These are phyloP conservation scores for Boletus rubescentipes DNA, from an alignment of 768 basidiomycete species.

Conservation along the genomic window DNA sequence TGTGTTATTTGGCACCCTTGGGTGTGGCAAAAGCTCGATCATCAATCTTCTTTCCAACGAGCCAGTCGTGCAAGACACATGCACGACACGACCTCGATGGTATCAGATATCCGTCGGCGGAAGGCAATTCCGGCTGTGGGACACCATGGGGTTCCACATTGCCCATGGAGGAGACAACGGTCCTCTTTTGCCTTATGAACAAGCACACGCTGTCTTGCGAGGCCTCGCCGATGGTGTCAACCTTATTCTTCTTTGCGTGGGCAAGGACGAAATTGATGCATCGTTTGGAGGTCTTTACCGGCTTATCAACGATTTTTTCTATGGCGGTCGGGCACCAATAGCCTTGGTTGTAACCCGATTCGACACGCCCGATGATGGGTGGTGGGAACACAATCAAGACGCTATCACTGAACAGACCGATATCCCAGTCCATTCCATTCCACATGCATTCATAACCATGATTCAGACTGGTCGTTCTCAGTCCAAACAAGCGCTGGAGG, in stretches of 20 bases:
- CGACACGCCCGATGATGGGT: no score
- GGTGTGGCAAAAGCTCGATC: no score
- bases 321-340: no score
- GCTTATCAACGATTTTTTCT: constrained; percentile 29
- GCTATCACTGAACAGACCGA: no score
- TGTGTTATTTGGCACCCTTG: no score
- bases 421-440: no score
- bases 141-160: constrained; percentile 24
- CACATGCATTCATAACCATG: not conserved
- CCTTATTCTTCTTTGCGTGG: no score
- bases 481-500: not conserved
- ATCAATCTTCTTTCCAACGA: no score
- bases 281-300: constrained; percentile 30
- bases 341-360: no score
- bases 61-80: constrained; percentile 9
- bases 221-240: constrained; percentile 23
- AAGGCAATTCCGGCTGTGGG: constrained; percentile 18
- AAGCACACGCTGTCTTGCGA: constrained; percentile 26
- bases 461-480: not conserved
- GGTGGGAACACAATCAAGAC: no score
- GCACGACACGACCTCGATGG: constrained; percentile 26
- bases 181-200: constrained; percentile 9
- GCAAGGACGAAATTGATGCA: no score
- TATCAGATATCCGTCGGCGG: not conserved
- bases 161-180: not conserved